Percentiles rank a stretch among this genome's conserved stretches.
Evolutionary conservation across 2,329 filamentous ascomycete genomes (phyloP).

Genomic region (Colletotrichum salicis): DNA sequence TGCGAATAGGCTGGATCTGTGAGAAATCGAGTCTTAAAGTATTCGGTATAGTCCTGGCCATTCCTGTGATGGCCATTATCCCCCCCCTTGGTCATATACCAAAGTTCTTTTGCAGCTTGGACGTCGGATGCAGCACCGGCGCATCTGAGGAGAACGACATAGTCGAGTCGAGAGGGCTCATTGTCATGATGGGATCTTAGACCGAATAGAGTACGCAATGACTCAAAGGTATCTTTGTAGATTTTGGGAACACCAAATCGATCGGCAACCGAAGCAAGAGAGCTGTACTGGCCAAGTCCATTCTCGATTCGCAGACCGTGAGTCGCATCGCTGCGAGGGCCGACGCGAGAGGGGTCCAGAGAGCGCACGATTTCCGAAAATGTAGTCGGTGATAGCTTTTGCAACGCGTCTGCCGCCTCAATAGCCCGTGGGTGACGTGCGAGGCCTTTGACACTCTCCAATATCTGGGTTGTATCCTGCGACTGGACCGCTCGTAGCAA

Average conservation of each 20-base stretch:
- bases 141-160: constrained; percentile 55
- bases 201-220: constrained; percentile 47
- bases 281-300: constrained; percentile 53
- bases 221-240: constrained; percentile 50
- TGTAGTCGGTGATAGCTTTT: constrained; percentile 59
- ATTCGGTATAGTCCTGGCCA: constrained; percentile 54
- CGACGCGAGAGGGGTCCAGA: constrained; percentile 67
- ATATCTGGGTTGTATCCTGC: constrained; percentile 39
- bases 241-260: constrained; percentile 56
- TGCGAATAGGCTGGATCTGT: constrained; percentile 58
- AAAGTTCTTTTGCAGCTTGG: constrained; percentile 47
- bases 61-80: constrained; percentile 45
- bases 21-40: constrained; percentile 59
- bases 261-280: constrained; percentile 51
- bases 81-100: constrained; percentile 39
- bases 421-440: constrained; percentile 25
- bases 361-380: constrained; percentile 73
- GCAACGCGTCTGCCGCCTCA: constrained; percentile 15
- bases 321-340: constrained; percentile 60
- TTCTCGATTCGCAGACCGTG: constrained; percentile 51
- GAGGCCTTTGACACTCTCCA: constrained; percentile 43
- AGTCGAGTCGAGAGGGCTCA: constrained; percentile 52
- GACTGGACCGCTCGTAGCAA: constrained; percentile 48
- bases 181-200: constrained; percentile 44
- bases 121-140: constrained; percentile 58